A percentile compares a stretch with the other conserved stretches of the same genome.
These are phyloP conservation scores for Colletotrichum camelliae DNA, from an alignment of 2,329 filamentous ascomycete genomes.

Conservation along the genomic window DNA sequence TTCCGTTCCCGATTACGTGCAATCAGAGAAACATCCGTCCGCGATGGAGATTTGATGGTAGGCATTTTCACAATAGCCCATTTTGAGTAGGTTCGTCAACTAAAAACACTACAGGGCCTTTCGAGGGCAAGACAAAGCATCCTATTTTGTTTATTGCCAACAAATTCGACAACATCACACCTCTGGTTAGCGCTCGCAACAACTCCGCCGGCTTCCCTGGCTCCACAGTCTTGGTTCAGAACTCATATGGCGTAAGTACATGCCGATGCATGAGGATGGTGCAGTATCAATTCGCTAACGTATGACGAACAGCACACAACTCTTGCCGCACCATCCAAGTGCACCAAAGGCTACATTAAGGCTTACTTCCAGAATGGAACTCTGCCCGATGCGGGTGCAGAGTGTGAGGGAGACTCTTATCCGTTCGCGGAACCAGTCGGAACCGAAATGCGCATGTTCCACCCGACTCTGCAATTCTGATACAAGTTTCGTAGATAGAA, in stretches of 20 bases:
- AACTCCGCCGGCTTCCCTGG: conserved; percentile 49
- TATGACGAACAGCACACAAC: conserved; percentile 50
- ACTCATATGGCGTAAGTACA: conserved; percentile 53
- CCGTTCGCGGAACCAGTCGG: conserved; percentile 38
- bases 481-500: too few relatives aligned
- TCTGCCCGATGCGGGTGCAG: conserved; percentile 47
- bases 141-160: conserved; percentile 53
- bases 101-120: conserved; percentile 20
- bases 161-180: conserved; percentile 53
- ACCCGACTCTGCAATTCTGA: background rate
- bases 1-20: conserved; percentile 44
- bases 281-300: background rate
- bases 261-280: background rate
- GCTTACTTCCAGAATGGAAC: conserved; percentile 51
- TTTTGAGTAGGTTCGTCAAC: background rate
- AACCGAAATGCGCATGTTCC: background rate
- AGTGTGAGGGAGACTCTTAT: conserved; percentile 50
- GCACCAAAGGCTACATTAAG: conserved; percentile 45
- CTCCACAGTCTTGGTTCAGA: conserved; percentile 52
- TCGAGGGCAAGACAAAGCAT: conserved; percentile 40
- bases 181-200: conserved; percentile 48
- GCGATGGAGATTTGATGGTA: conserved; percentile 43
- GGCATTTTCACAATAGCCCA: background rate
- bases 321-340: conserved; percentile 47
- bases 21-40: conserved; percentile 41